These are phyloP conservation scores for Aspergillus novoparasiticus DNA, from an alignment of 2,329 filamentous ascomycete genomes.

Conservation along the genomic window DNA sequence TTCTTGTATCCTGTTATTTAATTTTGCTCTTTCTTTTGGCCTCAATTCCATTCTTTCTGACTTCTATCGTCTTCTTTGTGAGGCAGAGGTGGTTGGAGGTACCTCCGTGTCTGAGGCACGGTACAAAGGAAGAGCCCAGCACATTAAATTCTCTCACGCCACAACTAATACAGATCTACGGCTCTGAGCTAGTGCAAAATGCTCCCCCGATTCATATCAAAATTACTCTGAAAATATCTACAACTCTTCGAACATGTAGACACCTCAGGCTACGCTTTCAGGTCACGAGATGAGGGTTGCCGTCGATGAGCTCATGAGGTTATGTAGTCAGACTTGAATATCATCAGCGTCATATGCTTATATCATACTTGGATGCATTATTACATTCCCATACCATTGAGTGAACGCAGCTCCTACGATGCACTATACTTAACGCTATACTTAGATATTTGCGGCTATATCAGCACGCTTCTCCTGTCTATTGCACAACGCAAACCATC, in stretches of 20 bases:
- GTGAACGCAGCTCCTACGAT: neutral
- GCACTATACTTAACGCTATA: neutral
- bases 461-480: neutral
- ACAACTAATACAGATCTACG: neutral
- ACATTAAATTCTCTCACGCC: neutral
- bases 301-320: neutral
- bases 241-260: neutral
- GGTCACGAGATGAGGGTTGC: neutral
- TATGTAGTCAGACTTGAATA: neutral
- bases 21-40: neutral
- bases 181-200: neutral
- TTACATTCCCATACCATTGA: neutral
- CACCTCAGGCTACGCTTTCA: neutral
- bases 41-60: neutral
- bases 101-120: neutral
- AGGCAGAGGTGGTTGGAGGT: neutral
- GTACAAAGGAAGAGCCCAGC: neutral
- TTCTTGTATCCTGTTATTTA: neutral
- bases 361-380: neutral
- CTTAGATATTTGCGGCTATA: neutral
- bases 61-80: neutral
- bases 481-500: neutral
- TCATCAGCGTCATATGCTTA: neutral
- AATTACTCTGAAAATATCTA: neutral
- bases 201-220: neutral